These are phyloP conservation scores for Globisporangium takayamanum DNA, from an alignment of 352 stramenopile genomes.

Conservation along the genomic window DNA sequence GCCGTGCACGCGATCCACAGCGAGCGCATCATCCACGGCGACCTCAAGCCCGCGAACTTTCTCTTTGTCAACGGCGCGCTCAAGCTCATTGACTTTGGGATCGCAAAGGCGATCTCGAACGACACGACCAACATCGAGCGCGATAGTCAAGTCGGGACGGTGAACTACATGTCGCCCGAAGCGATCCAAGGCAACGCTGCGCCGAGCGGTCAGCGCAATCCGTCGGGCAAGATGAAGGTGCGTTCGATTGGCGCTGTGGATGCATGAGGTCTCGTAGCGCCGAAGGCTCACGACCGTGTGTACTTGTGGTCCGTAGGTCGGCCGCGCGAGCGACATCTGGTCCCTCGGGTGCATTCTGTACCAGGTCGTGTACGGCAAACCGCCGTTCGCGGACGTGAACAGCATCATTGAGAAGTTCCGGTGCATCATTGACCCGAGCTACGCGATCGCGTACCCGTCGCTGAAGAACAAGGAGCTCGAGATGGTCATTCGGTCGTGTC, in stretches of 20 bases:
- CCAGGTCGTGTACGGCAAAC: slow-evolving; percentile 95
- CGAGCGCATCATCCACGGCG: slow-evolving; percentile 92
- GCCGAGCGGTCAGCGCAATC: slow-evolving; percentile 45
- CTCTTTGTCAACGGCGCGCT: slow-evolving; percentile 94
- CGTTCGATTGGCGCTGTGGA: not conserved
- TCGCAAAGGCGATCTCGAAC: slow-evolving; percentile 96
- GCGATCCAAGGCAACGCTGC: slow-evolving; percentile 62
- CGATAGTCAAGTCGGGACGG: slow-evolving; percentile 93
- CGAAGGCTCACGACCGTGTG: not conserved
- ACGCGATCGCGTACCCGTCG: slow-evolving; percentile 87
- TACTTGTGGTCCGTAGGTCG: slow-evolving; percentile 37
- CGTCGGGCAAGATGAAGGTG: slow-evolving; percentile 75
- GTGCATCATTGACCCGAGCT: slow-evolving; percentile 91
- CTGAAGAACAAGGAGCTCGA: slow-evolving; percentile 78
- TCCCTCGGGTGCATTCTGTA: slow-evolving; percentile 97
- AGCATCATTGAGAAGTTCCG: slow-evolving; percentile 95
- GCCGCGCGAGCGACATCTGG: slow-evolving; percentile 93
- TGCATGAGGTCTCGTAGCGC: too few species aligned
- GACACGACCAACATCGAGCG: slow-evolving; percentile 97
- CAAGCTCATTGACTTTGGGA: slow-evolving; percentile 98
- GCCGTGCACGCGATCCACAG: slow-evolving; percentile 96
- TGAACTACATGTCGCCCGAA: slow-evolving; percentile 97
- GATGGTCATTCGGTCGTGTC: slow-evolving; percentile 81
- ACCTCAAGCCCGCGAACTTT: slow-evolving; percentile 96
- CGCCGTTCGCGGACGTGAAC: slow-evolving; percentile 90